Evolutionary conservation across 495 filamentous ascomycete species (phyloP).

Genomic region (Cercophora newfieldiana): DNA sequence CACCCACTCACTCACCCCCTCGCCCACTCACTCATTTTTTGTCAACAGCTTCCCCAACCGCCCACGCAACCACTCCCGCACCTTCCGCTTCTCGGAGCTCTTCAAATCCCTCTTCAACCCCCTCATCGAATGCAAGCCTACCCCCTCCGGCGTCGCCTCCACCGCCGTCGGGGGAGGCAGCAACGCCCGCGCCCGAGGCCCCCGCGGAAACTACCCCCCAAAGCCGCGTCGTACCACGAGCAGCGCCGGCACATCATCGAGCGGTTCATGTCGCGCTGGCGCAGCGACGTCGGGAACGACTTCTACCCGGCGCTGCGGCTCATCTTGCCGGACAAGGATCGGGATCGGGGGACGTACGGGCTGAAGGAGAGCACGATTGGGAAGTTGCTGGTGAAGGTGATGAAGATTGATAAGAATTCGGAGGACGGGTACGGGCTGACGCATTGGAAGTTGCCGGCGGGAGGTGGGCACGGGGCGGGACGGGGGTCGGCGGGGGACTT

Average conservation of each 20-base stretch:
- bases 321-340: slow-evolving; percentile 91
- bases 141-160: slow-evolving; percentile 54
- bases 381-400: slow-evolving; percentile 81
- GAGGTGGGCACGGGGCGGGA: slow-evolving; percentile 55
- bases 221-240: slow-evolving; percentile 69
- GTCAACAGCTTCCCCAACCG: slow-evolving; percentile 89
- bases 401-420: slow-evolving; percentile 90
- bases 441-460: slow-evolving; percentile 91
- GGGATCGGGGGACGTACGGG: slow-evolving; percentile 90
- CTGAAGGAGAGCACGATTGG: slow-evolving; percentile 91
- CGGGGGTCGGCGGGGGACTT: slow-evolving; percentile 87
- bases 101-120: slow-evolving; percentile 81
- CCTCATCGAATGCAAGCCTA: slow-evolving; percentile 79
- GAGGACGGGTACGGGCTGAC: slow-evolving; percentile 83
- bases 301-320: slow-evolving; percentile 92
- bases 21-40: too few relatives aligned
- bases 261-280: slow-evolving; percentile 86
- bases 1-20: slow-evolving; percentile 45
- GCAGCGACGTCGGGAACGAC: slow-evolving; percentile 82
- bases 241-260: slow-evolving; percentile 82
- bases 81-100: slow-evolving; percentile 81
- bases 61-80: slow-evolving; percentile 74
- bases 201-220: slow-evolving; percentile 45
- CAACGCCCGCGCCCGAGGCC: not conserved
- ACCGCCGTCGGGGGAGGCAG: slow-evolving; percentile 19